These are phyloP conservation scores for Triangularia verruculosa DNA, from an alignment of 2,329 filamentous ascomycete species.

Conservation along the genomic window DNA sequence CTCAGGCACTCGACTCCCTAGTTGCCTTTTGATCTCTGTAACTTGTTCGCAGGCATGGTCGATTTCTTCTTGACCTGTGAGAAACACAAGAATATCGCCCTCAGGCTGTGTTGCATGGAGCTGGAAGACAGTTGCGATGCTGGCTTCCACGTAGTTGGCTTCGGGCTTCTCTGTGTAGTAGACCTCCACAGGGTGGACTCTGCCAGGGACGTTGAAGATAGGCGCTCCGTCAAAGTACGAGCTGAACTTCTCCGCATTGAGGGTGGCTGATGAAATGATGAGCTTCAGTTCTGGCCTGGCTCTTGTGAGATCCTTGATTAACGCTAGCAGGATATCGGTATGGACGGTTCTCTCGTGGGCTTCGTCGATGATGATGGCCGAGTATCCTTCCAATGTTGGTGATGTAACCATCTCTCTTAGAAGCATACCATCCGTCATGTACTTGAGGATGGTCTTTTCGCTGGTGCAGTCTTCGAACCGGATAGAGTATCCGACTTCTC, in stretches of 20 bases:
- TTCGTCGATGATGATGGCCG: conserved; percentile 93
- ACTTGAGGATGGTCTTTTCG: conserved; percentile 89
- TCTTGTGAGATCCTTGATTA: conserved; percentile 84
- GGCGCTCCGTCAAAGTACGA: conserved; percentile 89
- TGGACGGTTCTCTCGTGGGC: conserved; percentile 91
- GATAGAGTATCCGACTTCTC: conserved; percentile 91
- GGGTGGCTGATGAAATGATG: conserved; percentile 89
- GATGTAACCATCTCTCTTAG: conserved; percentile 87
- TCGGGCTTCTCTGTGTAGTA: conserved; percentile 89
- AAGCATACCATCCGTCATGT: conserved; percentile 97
- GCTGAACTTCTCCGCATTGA: conserved; percentile 90
- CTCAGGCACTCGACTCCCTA: conserved; percentile 80
- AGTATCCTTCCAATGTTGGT: conserved; percentile 77
- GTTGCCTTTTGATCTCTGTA: conserved; percentile 78
- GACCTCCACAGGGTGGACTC: conserved; percentile 84
- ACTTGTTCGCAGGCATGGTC: conserved; percentile 82
- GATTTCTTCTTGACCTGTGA: conserved; percentile 96
- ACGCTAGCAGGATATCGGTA: conserved; percentile 83
- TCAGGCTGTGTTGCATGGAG: conserved; percentile 83
- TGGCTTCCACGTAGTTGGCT: conserved; percentile 87
- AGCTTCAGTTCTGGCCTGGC: conserved; percentile 83
- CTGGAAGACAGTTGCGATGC: conserved; percentile 90
- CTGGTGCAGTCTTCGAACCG: conserved; percentile 91
- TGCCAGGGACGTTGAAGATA: conserved; percentile 91
- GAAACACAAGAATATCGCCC: conserved; percentile 90